These are phyloP conservation scores for Colletotrichum sp. DNA, from an alignment of 2,329 filamentous ascomycete genomes.

Conservation along the genomic window DNA sequence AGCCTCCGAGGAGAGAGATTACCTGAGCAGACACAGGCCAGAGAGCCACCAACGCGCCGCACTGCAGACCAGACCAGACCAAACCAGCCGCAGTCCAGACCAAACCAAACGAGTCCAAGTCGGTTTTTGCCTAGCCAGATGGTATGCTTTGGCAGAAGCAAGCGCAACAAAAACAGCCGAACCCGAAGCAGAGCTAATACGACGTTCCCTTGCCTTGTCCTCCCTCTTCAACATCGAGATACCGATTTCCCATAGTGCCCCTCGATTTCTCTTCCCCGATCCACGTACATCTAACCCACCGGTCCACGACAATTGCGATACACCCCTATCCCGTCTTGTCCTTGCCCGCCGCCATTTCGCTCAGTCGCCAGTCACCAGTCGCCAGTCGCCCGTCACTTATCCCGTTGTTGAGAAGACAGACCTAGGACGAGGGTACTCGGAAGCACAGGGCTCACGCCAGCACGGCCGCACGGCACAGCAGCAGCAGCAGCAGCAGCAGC, in stretches of 20 bases:
- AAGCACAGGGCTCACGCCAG: background rate
- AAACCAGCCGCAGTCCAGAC: background rate
- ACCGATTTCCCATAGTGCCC: conserved; percentile 16
- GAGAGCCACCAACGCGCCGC: background rate
- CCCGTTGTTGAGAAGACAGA: background rate
- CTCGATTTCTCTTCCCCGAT: conserved; percentile 13
- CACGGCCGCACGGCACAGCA: background rate
- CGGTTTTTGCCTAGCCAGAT: background rate
- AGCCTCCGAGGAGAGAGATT: background rate
- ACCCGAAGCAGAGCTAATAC: background rate
- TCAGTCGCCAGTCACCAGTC: background rate
- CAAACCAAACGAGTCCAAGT: background rate
- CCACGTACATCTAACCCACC: conserved; percentile 4
- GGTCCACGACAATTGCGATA: conserved; percentile 1
- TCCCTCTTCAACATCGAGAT: conserved; percentile 3
- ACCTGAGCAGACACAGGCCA: background rate
- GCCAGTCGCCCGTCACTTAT: background rate
- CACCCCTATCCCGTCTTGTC: background rate
- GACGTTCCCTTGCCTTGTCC: background rate
- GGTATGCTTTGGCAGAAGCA: background rate
- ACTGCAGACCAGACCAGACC: background rate
- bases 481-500: too few relatives aligned
- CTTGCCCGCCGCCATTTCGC: background rate
- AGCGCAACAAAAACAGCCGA: background rate
- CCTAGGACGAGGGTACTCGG: background rate